A percentile compares a stretch with the other conserved stretches of the same genome.
Evolutionary conservation across 106 monocot genomes (phyloP).

Genomic region (Iris macrosiphon): DNA sequence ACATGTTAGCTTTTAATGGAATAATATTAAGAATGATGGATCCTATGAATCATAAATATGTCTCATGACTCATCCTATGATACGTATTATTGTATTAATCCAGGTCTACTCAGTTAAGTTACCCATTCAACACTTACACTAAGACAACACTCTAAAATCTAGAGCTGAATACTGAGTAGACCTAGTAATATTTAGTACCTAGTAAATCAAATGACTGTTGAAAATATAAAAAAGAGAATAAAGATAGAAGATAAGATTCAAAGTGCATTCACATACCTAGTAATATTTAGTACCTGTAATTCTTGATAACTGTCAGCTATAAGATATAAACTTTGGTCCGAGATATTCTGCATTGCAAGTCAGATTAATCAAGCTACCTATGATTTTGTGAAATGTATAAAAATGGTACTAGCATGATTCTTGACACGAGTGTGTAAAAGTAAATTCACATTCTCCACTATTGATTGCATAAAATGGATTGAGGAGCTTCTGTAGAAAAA

Average conservation of each 20-base stretch:
- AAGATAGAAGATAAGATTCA: too few relatives aligned
- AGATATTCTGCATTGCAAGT: constrained; percentile 51
- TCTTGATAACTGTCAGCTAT: constrained; percentile 65
- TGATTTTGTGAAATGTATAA: background rate
- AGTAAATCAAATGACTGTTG: background rate
- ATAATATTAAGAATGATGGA: too few relatives aligned
- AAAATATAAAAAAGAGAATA: background rate
- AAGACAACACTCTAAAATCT: background rate
- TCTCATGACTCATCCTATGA: too few relatives aligned
- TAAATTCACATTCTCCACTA: background rate
- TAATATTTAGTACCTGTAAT: constrained; percentile 71
- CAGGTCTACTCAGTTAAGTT: too few relatives aligned
- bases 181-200: background rate
- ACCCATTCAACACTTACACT: too few relatives aligned
- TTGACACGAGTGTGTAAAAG: too few relatives aligned
- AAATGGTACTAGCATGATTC: too few relatives aligned
- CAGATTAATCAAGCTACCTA: constrained; percentile 4
- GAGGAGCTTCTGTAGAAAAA: background rate
- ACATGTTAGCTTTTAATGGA: too few relatives aligned
- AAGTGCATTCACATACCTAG: constrained; percentile 40
- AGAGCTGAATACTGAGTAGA: background rate
- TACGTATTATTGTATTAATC: too few relatives aligned
- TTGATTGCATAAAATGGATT: background rate
- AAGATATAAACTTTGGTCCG: constrained; percentile 56
- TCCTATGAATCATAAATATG: too few relatives aligned